These are phyloP conservation scores for Phaffomyces thermotolerans DNA, from an alignment of 805 yeast species.

Conservation along the genomic window DNA sequence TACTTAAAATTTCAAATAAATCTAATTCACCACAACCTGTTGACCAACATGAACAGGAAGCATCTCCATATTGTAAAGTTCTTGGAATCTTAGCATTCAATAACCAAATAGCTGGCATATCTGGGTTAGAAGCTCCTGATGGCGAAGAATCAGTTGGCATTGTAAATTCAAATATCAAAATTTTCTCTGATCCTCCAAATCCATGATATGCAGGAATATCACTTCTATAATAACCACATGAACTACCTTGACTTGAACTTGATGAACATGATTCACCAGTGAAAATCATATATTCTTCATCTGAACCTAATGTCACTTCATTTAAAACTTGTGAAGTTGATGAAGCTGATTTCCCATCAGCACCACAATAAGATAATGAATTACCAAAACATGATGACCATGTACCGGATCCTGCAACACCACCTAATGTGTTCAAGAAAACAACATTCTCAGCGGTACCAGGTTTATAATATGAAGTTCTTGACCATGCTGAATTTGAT, in stretches of 20 bases:
- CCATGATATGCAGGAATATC: conserved; percentile 94
- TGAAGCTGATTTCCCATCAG: conserved; percentile 73
- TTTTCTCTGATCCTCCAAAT: conserved; percentile 75
- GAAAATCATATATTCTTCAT: conserved; percentile 78
- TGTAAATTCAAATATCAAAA: conserved; percentile 86
- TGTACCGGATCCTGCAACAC: conserved; percentile 67
- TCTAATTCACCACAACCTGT: conserved; percentile 98
- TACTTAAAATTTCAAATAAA: conserved; percentile 76
- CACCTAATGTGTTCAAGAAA: conserved; percentile 87
- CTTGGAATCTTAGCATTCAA: conserved; percentile 95
- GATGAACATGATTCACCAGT: conserved; percentile 57
- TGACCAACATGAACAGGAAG: conserved; percentile 90
- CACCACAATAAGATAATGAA: conserved; percentile 78
- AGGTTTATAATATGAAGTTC: conserved; percentile 69
- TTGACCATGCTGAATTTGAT: conserved; percentile 49
- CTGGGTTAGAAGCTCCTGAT: conserved; percentile 53
- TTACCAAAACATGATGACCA: conserved; percentile 86
- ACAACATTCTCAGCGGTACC: conserved; percentile 65
- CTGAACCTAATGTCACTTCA: conserved; percentile 63
- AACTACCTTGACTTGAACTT: conserved; percentile 22
- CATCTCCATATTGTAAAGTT: conserved; percentile 85
- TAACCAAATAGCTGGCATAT: conserved; percentile 98
- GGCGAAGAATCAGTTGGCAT: conserved; percentile 65
- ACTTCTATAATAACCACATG: conserved; percentile 81
- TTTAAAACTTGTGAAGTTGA: conserved; percentile 58